Base-by-base conservation (phyloP, 495 filamentous ascomycete genomes). In the Melanomma pulvis-pyrius region DNA sequence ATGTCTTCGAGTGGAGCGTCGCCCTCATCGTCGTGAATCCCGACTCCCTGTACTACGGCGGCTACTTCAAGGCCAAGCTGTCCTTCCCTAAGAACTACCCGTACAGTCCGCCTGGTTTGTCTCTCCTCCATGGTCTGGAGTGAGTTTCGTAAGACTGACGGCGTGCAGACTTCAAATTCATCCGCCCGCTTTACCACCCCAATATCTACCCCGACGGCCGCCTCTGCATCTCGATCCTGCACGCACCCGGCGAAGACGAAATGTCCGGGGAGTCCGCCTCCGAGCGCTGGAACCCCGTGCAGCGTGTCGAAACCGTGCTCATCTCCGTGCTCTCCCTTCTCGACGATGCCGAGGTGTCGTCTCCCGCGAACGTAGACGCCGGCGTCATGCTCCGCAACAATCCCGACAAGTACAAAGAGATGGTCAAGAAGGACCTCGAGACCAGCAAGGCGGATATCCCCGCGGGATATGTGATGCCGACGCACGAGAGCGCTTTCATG, bases 171-270 rank as follows among this genome's bases (percentile, higher is more conserved):
- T 98, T 98, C 80, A 86, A 87, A 54, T 97, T 98, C 81, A 73
- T 84, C 17, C 83, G 87, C 9, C 90, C 92, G 24, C 82, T 93
- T 49, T 92, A 88, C 77, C 94, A 98, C 77, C 94, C 94, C 6
- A 98, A 98, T 74, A 87, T 98, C 75, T 97, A 97, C 77, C 76
- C 83, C 8, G 90, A 96, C 76, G 94, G 94, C 69, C 88, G 87
- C 59, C 84, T 98, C 19, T 98, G 94, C 81, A 97, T 98, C 75
- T 97, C 93, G 44, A 98, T 98, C 71, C 86, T 98, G 4, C 93
- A 98, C 77, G 81, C 87, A 11, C 92, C 94, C 0, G 94, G 93
- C 63, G 91, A 96, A 55, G 93, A 97, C 73, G 84, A 88, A 67
- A 92, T 91, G 81, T 96, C 92, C 26, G 94, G 94, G 54, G 94